These are phyloP conservation scores for Hippophae tibetana DNA, from an alignment of 306 rosid species.

Conservation along the genomic window DNA sequence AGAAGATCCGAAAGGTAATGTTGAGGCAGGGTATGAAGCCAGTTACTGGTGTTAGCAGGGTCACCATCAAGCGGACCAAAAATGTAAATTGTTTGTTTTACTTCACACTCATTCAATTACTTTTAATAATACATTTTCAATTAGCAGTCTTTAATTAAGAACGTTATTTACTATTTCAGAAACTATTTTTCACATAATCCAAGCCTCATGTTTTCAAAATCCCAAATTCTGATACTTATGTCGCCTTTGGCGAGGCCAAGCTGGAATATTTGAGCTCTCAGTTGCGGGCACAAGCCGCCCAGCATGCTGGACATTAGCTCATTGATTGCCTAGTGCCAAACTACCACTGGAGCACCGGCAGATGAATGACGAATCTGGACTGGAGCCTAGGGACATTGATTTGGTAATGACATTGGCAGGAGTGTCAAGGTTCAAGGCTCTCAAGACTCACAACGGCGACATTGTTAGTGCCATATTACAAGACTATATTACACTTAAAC, in stretches of 20 bases:
- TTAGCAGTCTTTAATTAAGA: background rate
- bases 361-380: constrained; percentile 66
- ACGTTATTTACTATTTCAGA: constrained; percentile 28
- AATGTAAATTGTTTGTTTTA: constrained; percentile 36
- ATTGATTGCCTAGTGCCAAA: constrained; percentile 44
- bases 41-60: constrained; percentile 78
- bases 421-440: constrained; percentile 82
- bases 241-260: constrained; percentile 80
- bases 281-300: constrained; percentile 81
- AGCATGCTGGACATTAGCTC: constrained; percentile 74
- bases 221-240: constrained; percentile 73
- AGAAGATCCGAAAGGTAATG: constrained; percentile 95
- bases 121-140: background rate
- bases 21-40: constrained; percentile 87
- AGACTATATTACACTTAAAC: too few species aligned
- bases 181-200: constrained; percentile 75
- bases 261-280: constrained; percentile 85
- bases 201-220: constrained; percentile 91
- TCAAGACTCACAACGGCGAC: constrained; percentile 67
- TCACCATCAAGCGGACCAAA: constrained; percentile 82
- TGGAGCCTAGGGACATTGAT: constrained; percentile 73
- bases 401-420: constrained; percentile 90
- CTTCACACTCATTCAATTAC: background rate
- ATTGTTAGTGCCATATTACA: constrained; percentile 56
- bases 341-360: constrained; percentile 37